Base-by-base conservation (phyloP, 371 early-diverging fungal genomes). In the Blakeslea trispora region DNA sequence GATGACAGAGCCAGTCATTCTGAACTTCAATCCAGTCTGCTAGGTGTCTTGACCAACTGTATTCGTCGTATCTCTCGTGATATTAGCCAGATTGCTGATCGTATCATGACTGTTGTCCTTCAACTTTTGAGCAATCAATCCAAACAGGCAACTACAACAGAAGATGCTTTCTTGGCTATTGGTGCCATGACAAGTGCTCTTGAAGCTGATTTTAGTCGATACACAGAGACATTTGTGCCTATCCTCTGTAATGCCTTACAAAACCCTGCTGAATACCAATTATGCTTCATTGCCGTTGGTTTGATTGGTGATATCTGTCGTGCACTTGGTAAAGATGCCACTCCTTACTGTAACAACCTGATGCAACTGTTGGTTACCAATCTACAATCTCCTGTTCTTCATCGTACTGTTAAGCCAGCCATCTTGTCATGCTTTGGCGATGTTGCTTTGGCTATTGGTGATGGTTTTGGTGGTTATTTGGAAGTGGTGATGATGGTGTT, bases 361-460 rank as follows among this genome's bases (percentile, higher is more conserved):
- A 97, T 98, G 95, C 81, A 82, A 39, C 68, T 89, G n/a, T 66
- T 98, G 57, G 78, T 93, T 45, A 73, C 85, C 34, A 85, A 89
- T 68, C 74, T 96, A 44, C 72, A 70, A 70, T 88, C 81, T 45
- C 86, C 89, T 19, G 79, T 82, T 14, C 75, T 95, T 49, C 88
- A 92, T 68, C 87, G 91, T 47, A 82, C 81, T 41, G 92, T 98
- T 17, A 96, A 97, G 80, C 95, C 98, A 1, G 82, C 90, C 17
- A 95, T 96, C 55, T 84, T 99, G 13, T 90, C 96, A 1, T 89
- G 91, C 74, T 94, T 99, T 80, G 99, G 99, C 46, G 99, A 99
- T 77, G 90, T 99, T 64, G 96, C 99, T 2, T 72, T 97, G 50
- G 96, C 98, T 4, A 89, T 99, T 57, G 93, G 94, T 37, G 91